These are phyloP conservation scores for Trypanosoma boissoni DNA, from an alignment of 208 protist species.

Conservation along the genomic window DNA sequence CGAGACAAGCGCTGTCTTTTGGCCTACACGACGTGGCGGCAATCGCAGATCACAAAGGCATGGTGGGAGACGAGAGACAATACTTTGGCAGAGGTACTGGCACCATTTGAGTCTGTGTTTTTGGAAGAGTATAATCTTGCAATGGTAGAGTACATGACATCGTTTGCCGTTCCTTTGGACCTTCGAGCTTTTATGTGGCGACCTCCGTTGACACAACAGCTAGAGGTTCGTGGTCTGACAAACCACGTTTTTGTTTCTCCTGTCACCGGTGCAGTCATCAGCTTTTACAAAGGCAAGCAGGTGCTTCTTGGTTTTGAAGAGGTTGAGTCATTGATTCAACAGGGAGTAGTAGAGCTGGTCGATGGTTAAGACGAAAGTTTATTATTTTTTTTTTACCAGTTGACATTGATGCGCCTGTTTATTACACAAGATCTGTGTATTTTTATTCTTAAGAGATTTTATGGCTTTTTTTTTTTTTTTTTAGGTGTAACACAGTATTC, in stretches of 20 bases:
- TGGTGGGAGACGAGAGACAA: constrained; percentile 84
- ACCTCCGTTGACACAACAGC: constrained; percentile 66
- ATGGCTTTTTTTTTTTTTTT: neutral
- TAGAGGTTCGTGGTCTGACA: constrained; percentile 71
- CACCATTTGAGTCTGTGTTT: constrained; percentile 54
- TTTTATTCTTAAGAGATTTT: neutral
- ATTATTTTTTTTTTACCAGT: too few relatives aligned
- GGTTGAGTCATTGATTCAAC: constrained; percentile 77
- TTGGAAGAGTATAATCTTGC: constrained; percentile 69
- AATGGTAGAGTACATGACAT: constrained; percentile 90
- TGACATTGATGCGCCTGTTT: too few relatives aligned
- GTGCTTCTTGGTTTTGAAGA: constrained; percentile 77
- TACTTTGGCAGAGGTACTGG: constrained; percentile 38
- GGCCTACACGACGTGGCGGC: constrained; percentile 77
- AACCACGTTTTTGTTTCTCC: constrained; percentile 77
- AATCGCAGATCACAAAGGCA: constrained; percentile 46
- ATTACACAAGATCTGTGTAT: neutral
- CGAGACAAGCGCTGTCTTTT: constrained; percentile 80
- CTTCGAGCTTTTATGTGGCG: constrained; percentile 78
- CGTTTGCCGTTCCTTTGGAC: constrained; percentile 77
- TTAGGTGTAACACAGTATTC: neutral
- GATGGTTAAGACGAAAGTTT: constrained; percentile 2
- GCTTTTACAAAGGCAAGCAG: constrained; percentile 75
- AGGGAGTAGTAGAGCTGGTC: constrained; percentile 73
- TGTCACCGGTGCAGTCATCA: constrained; percentile 62